Evolutionary conservation across 495 filamentous ascomycete genomes (phyloP), one percentile per base, ranked within the genome.

Genomic region (Lasiosphaeria hispida): DNA sequence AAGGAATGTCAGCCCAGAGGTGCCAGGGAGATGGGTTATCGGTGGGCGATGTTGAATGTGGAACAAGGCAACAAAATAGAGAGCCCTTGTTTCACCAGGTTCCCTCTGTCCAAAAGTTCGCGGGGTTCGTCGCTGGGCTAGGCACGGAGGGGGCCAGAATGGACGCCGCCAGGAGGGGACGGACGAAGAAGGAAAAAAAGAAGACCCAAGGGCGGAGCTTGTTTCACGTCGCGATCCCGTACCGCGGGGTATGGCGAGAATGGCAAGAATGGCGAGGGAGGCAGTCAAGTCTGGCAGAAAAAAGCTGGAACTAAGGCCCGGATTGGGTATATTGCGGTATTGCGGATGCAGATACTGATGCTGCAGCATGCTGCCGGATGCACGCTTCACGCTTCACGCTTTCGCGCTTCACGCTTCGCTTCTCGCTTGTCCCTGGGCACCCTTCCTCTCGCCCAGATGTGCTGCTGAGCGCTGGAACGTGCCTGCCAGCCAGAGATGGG

Each of bases 321-420:
- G 60, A 54, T 62, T 53, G 57, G 65, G 62, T 57, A 65, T 63
- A 62, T 58, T 60, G 60, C 60, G 41, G 23, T 30, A 30, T 30
- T 30, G 23, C 5, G 23, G 23, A 30, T 30, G 23, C 23, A 30
- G 23, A 30, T 30, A 5, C 23, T 30, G 60, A 60, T 55, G 33
- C 59, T 33, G 43, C 48, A 56, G 52, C 57, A 58, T 49, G 51
- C 52, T 55, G 58, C 33, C 37, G 13, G 48, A 14, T 34, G 43
- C 43, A 47, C 9, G 43, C 9, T 14, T 14, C 9, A 19, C 33
- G 47, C 33, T 10, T 49, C 23, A 30, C 23, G 23, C 23, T 30
- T 30, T 30, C 23, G 23, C 23, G 23, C 23, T 30, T 30, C 23
- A 30, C 23, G 23, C 23, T 30, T 30, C 23, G 23, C 23, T 30